Percentiles rank a stretch among this genome's conserved stretches.
Evolutionary conservation across 805 yeast genomes (phyloP).

Genomic region (Naumovozyma baii): DNA sequence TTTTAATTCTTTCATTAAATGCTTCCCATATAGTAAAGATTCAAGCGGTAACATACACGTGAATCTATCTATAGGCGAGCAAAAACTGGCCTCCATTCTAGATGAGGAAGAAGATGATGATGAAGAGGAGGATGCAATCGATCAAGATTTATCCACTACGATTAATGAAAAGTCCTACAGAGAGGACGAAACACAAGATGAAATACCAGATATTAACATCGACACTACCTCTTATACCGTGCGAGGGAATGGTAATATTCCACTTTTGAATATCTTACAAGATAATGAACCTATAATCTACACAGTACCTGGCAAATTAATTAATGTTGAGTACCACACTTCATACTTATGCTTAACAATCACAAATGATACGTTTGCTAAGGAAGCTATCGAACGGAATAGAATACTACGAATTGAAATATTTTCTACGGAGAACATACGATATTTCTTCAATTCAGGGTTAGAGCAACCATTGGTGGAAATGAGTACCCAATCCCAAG

Average conservation of each 20-base stretch:
- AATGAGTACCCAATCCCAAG: not conserved
- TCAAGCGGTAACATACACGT: not conserved
- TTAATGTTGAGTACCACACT: constrained; percentile 2
- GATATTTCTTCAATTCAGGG: constrained; percentile 7
- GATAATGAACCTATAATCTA: not conserved
- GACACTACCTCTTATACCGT: not conserved
- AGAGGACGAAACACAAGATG: not conserved
- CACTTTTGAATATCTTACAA: not conserved
- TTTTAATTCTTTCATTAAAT: not conserved
- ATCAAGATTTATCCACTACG: not conserved
- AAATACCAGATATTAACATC: not conserved
- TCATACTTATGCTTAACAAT: not conserved
- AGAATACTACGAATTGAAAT: constrained; percentile 12
- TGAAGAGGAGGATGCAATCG: not conserved
- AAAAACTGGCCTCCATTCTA: not conserved
- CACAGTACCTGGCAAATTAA: not conserved
- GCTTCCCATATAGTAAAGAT: not conserved
- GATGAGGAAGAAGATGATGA: not conserved
- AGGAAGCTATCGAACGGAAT: constrained; percentile 11
- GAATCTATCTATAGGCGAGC: not conserved
- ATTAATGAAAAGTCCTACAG: not conserved
- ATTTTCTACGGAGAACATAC: constrained; percentile 8
- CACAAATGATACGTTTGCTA: constrained; percentile 8
- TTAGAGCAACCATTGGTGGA: not conserved
- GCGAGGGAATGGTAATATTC: not conserved